Percentiles rank a stretch among this genome's conserved stretches.
phyloP scores from a whole-genome alignment of 352 stramenopile species.

The Pythium rhizo-oryzae region DNA sequence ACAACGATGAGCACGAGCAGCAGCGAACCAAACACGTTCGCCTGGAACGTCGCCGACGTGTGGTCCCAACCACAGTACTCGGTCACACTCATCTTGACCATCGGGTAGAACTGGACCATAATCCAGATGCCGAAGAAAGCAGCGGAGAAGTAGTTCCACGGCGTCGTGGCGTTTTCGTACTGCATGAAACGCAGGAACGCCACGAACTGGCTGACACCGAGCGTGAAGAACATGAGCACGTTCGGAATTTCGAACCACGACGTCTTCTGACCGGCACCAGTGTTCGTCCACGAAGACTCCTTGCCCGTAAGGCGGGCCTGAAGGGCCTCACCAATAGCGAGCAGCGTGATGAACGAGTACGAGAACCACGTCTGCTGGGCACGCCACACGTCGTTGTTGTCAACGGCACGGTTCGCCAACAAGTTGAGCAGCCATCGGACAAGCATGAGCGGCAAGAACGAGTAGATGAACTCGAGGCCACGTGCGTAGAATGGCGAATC shows the following conservation, averaged over 20 bases:
- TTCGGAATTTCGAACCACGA: conserved; percentile 90
- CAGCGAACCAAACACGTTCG: conserved; percentile 84
- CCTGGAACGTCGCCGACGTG: conserved; percentile 80
- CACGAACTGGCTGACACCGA: conserved; percentile 73
- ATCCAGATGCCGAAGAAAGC: conserved; percentile 91
- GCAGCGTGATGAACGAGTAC: conserved; percentile 89
- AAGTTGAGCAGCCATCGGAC: conserved; percentile 82
- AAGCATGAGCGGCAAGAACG: conserved; percentile 86
- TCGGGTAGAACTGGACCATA: conserved; percentile 87
- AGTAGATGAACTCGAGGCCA: conserved; percentile 82
- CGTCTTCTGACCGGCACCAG: conserved; percentile 87
- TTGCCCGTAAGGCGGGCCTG: conserved; percentile 82
- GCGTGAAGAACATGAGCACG: conserved; percentile 88
- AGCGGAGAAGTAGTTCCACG: conserved; percentile 89
- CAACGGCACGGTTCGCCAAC: conserved; percentile 83
- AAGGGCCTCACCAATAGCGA: conserved; percentile 83
- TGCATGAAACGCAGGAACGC: conserved; percentile 86
- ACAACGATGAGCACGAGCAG: conserved; percentile 84
- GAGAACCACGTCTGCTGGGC: conserved; percentile 91
- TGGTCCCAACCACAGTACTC: conserved; percentile 91
- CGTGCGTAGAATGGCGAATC: conserved; percentile 86
- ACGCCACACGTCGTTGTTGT: conserved; percentile 91
- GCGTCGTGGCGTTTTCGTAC: conserved; percentile 88
- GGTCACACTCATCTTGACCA: conserved; percentile 92
- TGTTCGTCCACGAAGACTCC: conserved; percentile 89